Conservation (phyloP, 2,329 filamentous ascomycete species). For the Geosmithia flava region DNA sequence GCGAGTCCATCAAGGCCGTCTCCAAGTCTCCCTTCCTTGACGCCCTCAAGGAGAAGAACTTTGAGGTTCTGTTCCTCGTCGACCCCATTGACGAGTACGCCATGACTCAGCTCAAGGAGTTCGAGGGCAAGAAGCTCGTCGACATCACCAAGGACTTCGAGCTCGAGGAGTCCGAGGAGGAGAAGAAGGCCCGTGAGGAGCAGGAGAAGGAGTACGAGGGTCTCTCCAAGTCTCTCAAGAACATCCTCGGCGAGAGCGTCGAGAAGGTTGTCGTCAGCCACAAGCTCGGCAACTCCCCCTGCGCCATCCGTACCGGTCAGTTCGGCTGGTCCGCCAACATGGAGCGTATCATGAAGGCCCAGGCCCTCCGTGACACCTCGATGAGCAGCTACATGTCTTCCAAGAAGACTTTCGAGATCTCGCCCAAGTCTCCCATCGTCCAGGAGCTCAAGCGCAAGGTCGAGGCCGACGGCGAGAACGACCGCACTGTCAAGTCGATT, state of each 20-base stretch:
- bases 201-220: constrained; percentile 98
- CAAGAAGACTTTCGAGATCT: constrained; percentile 99
- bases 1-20: constrained; percentile 98
- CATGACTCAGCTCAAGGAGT: constrained; percentile 99
- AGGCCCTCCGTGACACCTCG: constrained; percentile 98
- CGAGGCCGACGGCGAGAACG: constrained; percentile 91
- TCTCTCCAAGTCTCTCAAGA: constrained; percentile 96
- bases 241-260: constrained; percentile 97
- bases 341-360: constrained; percentile 99
- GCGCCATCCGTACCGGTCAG: constrained; percentile 97
- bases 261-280: constrained; percentile 99
- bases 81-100: constrained; percentile 99
- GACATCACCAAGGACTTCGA: constrained; percentile 99
- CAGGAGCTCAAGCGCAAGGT: constrained; percentile 99
- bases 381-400: constrained; percentile 99
- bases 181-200: constrained; percentile 90
- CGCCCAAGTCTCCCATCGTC: constrained; percentile 94
- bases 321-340: constrained; percentile 99
- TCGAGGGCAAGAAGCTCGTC: constrained; percentile 99
- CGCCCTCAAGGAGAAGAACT: constrained; percentile 96
- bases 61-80: constrained; percentile 98
- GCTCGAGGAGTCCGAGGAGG: constrained; percentile 98
- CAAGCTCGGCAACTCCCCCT: constrained; percentile 90
- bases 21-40: constrained; percentile 98
- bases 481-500: constrained; percentile 98